Percentiles rank a stretch among this genome's conserved stretches.
These are phyloP conservation scores for Spinellus fusiger DNA, from an alignment of 192 early-diverging fungal genomes.

Conservation along the genomic window DNA sequence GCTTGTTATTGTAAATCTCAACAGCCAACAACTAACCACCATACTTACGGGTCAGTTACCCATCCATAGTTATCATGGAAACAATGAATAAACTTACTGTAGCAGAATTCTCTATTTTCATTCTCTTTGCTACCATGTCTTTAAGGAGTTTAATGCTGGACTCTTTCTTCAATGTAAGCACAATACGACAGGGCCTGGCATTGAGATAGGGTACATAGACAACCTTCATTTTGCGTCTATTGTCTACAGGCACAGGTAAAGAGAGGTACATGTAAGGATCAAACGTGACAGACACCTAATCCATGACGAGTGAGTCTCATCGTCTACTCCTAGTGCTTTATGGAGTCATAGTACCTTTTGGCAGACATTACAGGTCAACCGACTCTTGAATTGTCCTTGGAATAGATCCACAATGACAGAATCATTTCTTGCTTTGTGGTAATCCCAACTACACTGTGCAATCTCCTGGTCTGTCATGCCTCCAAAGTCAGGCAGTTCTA, in stretches of 20 bases:
- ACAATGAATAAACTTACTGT: slow-evolving; percentile 5
- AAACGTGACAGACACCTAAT: slow-evolving; percentile 68
- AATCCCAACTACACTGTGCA: slow-evolving; percentile 66
- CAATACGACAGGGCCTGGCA: slow-evolving; percentile 37
- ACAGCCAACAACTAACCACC: slow-evolving; percentile 30
- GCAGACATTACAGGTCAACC: slow-evolving; percentile 47
- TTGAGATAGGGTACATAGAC: slow-evolving; percentile 45
- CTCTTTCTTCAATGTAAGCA: slow-evolving; percentile 57
- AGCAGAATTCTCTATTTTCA: slow-evolving; percentile 36
- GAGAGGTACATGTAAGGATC: slow-evolving; percentile 79
- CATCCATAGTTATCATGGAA: not conserved
- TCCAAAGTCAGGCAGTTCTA: slow-evolving; percentile 71
- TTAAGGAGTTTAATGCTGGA: slow-evolving; percentile 55
- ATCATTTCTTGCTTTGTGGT: slow-evolving; percentile 71
- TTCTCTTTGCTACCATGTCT: slow-evolving; percentile 48
- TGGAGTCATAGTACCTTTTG: slow-evolving; percentile 63
- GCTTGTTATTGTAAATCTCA: slow-evolving; percentile 46
- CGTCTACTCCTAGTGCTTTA: slow-evolving; percentile 45
- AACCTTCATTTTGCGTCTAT: slow-evolving; percentile 42
- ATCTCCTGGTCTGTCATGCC: slow-evolving; percentile 60
- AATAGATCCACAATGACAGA: slow-evolving; percentile 56
- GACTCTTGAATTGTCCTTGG: slow-evolving; percentile 36
- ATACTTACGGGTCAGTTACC: too few species aligned
- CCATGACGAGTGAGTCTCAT: not conserved
- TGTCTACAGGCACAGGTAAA: slow-evolving; percentile 66